Percentiles rank a stretch among this genome's conserved stretches.
Evolutionary conservation across 805 yeast genomes (phyloP).

Genomic region (Candida michaelii): DNA sequence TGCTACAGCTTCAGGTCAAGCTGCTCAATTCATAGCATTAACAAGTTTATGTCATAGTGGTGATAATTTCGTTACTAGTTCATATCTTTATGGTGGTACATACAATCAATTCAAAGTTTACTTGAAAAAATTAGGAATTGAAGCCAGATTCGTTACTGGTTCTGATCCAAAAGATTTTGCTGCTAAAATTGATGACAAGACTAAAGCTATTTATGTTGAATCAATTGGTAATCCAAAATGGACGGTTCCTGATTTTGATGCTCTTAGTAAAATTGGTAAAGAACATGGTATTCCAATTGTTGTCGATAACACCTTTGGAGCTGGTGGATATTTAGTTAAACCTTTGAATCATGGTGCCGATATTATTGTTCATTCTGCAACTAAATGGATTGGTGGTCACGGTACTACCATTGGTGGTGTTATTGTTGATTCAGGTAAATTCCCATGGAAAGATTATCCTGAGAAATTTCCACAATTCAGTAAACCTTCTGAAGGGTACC

Average conservation of each 20-base stretch:
- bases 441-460: slow-evolving; percentile 77
- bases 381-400: slow-evolving; percentile 98
- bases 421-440: slow-evolving; percentile 85
- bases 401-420: slow-evolving; percentile 95
- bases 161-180: slow-evolving; percentile 75
- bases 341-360: slow-evolving; percentile 92
- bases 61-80: slow-evolving; percentile 84
- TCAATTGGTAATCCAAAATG: slow-evolving; percentile 91
- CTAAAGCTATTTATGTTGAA: slow-evolving; percentile 88
- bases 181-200: slow-evolving; percentile 71
- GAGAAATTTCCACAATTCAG: slow-evolving; percentile 85
- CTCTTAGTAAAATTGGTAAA: slow-evolving; percentile 73
- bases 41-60: slow-evolving; percentile 83
- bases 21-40: slow-evolving; percentile 87
- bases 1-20: slow-evolving; percentile 93
- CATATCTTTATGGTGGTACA: slow-evolving; percentile 93
- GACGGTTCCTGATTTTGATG: slow-evolving; percentile 88
- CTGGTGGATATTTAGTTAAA: slow-evolving; percentile 84
- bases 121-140: slow-evolving; percentile 85
- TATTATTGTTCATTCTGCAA: slow-evolving; percentile 89
- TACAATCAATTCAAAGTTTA: slow-evolving; percentile 93
- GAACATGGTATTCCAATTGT: slow-evolving; percentile 85
- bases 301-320: slow-evolving; percentile 96
- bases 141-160: slow-evolving; percentile 81
- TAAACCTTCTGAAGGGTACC: slow-evolving; percentile 90